Conservation (phyloP, 768 basidiomycete genomes). For the Chalciporus piperatus region DNA sequence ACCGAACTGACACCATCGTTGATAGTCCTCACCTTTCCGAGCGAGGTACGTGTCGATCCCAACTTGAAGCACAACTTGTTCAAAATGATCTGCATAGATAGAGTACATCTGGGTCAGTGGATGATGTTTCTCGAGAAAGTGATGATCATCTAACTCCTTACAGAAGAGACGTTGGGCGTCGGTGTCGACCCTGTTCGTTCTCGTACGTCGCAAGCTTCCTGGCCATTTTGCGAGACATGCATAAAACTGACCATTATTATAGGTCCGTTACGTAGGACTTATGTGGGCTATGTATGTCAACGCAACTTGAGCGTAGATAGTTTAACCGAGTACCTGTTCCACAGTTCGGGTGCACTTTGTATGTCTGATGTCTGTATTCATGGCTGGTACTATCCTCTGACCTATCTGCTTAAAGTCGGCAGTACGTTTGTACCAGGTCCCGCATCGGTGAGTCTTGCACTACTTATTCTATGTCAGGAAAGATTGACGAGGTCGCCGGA, state of each 20-base stretch:
- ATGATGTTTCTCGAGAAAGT: neutral
- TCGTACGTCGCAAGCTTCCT: neutral
- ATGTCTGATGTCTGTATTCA: no score
- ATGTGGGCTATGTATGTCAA: neutral
- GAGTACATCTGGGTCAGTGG: conserved; percentile 13
- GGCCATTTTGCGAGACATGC: neutral
- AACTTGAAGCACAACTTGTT: neutral
- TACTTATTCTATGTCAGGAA: neutral
- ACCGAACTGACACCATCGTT: neutral
- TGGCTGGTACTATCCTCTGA: no score
- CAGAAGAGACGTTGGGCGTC: neutral
- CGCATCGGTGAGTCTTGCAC: conserved; percentile 2
- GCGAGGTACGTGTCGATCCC: conserved; percentile 1
- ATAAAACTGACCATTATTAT: neutral
- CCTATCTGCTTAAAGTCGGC: neutral
- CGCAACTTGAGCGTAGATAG: neutral
- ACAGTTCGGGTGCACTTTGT: neutral
- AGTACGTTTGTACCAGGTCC: conserved; percentile 6
- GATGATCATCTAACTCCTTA: neutral
- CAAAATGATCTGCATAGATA: neutral
- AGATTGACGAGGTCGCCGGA: neutral
- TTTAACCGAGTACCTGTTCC: neutral
- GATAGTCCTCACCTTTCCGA: conserved; percentile 12
- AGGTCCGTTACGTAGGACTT: neutral
- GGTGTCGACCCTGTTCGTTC: neutral